Base-by-base conservation (phyloP, 805 yeast species). In the Saccharomycopsis sp. region DNA sequence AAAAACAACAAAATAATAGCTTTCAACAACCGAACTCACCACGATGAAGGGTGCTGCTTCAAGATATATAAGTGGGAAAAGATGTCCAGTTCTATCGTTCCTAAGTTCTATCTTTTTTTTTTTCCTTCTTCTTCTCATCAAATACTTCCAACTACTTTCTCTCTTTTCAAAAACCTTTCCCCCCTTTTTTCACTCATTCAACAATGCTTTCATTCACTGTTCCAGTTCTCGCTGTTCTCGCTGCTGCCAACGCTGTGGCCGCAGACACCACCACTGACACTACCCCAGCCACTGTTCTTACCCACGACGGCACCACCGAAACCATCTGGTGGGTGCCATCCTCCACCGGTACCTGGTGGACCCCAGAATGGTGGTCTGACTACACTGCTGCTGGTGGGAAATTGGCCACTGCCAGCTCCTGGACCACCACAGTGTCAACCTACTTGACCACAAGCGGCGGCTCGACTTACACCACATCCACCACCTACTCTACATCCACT, bases 311-410 rank as follows among this genome's bases (percentile, higher is more conserved):
- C 25, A 19, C 46, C 26, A 26, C 45, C 17, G 34, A 42, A 15
- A 45, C 49, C 31, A 42, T 45, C 38, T 45, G 49, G 49, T 45
- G 49, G 49, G 49, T 45, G 16, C 49, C 49, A 38, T 19, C 43
- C 23, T 34, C 42, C 34, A 45, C 46, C 16, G 32, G 39, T 20
- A 34, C 31, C 37, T 45, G 41, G 42, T 45, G 45, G 46, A 45
- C 49, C 12, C 49, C 49, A 38, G 36, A 27, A 13, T 45, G 49
- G 49, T 45, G 49, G 49, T 16, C 29, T 26, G 49, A 38, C 29
- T 45, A 45, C 43, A 45, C 49, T 19, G 17, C 43, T 13, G 40
- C 37, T 29, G 49, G 49, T 25, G 49, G 49, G 18, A 42, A 42
- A 34, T 20, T 45, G 12, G 49, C 49, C 23, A 21, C 30, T 15